A percentile compares a stretch with the other conserved stretches of the same genome.
These are phyloP conservation scores for Pseudocercospora fijiensis DNA, from an alignment of 2,329 filamentous ascomycete genomes.

Conservation along the genomic window DNA sequence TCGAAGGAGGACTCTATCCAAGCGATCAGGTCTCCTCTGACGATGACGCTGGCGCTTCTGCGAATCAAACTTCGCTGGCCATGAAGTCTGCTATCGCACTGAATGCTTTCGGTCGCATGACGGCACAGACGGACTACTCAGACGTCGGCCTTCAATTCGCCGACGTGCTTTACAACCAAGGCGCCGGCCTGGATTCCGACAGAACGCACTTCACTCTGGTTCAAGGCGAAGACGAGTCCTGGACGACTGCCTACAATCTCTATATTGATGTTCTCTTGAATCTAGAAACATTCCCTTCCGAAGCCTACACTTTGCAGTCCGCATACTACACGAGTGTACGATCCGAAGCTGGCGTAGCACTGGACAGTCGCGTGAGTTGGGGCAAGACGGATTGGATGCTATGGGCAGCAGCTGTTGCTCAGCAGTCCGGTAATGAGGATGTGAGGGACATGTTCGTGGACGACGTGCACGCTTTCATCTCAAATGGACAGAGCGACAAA, in stretches of 20 bases:
- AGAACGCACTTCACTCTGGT: slow-evolving; percentile 48
- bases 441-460: slow-evolving; percentile 30
- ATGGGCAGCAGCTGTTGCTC: slow-evolving; percentile 45
- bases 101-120: slow-evolving; percentile 46
- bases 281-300: slow-evolving; percentile 48
- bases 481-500: neutral
- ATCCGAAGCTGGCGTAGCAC: slow-evolving; percentile 49
- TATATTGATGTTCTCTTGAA: slow-evolving; percentile 50
- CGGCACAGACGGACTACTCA: slow-evolving; percentile 41
- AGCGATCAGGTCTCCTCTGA: slow-evolving; percentile 48
- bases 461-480: slow-evolving; percentile 1
- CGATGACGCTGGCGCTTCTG: slow-evolving; percentile 34
- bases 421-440: slow-evolving; percentile 27
- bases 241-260: slow-evolving; percentile 54
- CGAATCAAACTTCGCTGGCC: slow-evolving; percentile 50
- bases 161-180: slow-evolving; percentile 46
- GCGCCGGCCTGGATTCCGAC: slow-evolving; percentile 43
- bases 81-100: slow-evolving; percentile 51
- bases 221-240: slow-evolving; percentile 39
- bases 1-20: slow-evolving; percentile 54
- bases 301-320: slow-evolving; percentile 53
- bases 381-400: slow-evolving; percentile 49
- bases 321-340: slow-evolving; percentile 51
- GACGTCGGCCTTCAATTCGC: slow-evolving; percentile 40
- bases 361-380: slow-evolving; percentile 46